Base-by-base conservation (phyloP, 2,329 filamentous ascomycete genomes). In the Fusarium sacchari region DNA sequence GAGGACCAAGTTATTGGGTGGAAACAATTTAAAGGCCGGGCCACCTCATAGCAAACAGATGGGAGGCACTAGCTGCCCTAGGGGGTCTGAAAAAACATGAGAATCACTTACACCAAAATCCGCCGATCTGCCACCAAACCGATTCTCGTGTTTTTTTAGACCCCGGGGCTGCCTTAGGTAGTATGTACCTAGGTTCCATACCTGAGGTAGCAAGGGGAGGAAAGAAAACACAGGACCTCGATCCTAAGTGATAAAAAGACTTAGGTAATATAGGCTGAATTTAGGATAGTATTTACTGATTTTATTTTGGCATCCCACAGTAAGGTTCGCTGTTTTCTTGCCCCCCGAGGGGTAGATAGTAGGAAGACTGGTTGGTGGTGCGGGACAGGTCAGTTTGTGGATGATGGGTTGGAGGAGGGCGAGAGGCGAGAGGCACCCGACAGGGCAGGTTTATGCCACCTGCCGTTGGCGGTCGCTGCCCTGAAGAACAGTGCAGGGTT, bases 401-500 rank as follows among this genome's bases (percentile, higher is more conserved):
- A 61, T 61, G 39, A 40, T 32, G 30, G 40, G 42, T 44, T 20
- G 24, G n/a, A n/a, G 34, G n/a, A 44, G 30, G 28, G 32, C 32
- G 59, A 40, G 62, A 59, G 39, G 50, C 28, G 28, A 44, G 53
- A 58, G 30, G 26, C 52, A 67, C 43, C 44, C 52, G 60, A 62
- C 65, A 67, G 67, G 69, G 57, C 65, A 72, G 43, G 53, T 73
- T 73, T 67, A 71, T 73, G 71, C 62, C 57, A 69, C 67, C 65
- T 69, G 59, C 67, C 59, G 66, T 56, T 63, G 70, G 53, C 58
- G 62, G 58, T 72, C 72, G 67, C 72, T 66, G 67, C 49, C 49
- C 49, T 52, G 30, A 26, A 74, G 74, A 78, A 78, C 74, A 73
- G 67, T 68, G 47, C 76, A 78, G 76, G 76, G 73, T 67, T 71